A percentile compares a stretch with the other conserved stretches of the same genome.
Conservation (phyloP, 768 basidiomycete species). For the Hydnum rufescens region DNA sequence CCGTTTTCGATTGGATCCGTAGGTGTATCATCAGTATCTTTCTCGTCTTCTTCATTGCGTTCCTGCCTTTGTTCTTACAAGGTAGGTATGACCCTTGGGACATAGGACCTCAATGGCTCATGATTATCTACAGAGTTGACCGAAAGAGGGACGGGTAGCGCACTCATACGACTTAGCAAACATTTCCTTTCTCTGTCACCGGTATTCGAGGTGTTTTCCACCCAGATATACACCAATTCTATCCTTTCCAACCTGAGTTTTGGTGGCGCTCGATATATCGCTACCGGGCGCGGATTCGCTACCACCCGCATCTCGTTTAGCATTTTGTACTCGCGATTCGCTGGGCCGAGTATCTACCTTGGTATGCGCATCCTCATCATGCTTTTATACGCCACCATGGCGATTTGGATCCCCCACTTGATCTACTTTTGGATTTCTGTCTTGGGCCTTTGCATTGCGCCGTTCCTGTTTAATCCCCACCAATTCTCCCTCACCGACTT, state of each 20-base stretch:
- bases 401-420: constrained; percentile 79
- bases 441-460: constrained; percentile 75
- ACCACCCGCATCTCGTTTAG: constrained; percentile 88
- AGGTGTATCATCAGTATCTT: constrained; percentile 96
- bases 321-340: constrained; percentile 93
- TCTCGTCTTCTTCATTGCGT: constrained; percentile 95
- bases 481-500: constrained; percentile 98
- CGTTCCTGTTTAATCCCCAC: constrained; percentile 99
- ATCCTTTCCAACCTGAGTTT: constrained; percentile 94
- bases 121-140: constrained; percentile 57
- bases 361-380: constrained; percentile 86
- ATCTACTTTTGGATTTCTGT: constrained; percentile 98
- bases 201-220: constrained; percentile 93
- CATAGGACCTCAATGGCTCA: no score
- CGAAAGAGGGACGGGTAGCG: constrained; percentile 85
- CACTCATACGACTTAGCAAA: constrained; percentile 76
- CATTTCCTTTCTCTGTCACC: constrained; percentile 91
- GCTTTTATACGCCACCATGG: constrained; percentile 82
- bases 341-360: constrained; percentile 93
- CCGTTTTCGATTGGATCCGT: constrained; percentile 88
- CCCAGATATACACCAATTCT: constrained; percentile 95
- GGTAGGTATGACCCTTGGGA: constrained; percentile 27
- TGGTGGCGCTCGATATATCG: constrained; percentile 95
- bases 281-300: constrained; percentile 96
- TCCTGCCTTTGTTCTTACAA: constrained; percentile 87